These are phyloP conservation scores for Graphilbum fragrans DNA, from an alignment of 2,329 filamentous ascomycete species.

Conservation along the genomic window DNA sequence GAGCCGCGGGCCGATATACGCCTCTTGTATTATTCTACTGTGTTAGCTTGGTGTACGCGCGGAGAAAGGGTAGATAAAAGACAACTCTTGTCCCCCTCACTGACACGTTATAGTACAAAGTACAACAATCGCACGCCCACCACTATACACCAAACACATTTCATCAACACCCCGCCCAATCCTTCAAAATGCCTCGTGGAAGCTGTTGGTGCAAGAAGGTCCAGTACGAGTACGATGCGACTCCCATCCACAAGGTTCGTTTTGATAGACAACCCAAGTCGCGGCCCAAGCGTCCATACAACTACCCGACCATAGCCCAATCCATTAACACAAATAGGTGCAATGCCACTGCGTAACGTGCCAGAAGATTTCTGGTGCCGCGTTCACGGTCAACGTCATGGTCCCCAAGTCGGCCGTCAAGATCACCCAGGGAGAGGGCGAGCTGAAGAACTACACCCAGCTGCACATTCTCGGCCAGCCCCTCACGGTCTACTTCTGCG, in stretches of 20 bases:
- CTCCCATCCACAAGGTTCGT: background rate
- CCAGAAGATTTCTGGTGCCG: background rate
- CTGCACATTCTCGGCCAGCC: background rate
- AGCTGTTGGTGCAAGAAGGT: background rate
- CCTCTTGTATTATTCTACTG: no score
- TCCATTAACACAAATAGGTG: background rate
- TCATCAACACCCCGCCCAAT: background rate
- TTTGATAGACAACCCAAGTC: background rate
- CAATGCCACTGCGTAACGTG: conserved; percentile 1
- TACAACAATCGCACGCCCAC: background rate
- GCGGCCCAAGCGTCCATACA: background rate
- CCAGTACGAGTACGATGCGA: background rate
- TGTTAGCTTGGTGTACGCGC: no score
- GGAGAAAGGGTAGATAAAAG: background rate
- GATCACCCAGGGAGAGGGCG: background rate
- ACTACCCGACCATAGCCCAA: no score
- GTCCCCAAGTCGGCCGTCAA: background rate
- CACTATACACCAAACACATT: background rate
- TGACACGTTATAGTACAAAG: background rate
- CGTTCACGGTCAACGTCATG: conserved; percentile 1
- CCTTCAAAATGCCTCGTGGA: background rate
- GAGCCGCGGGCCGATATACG: no score
- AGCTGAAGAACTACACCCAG: background rate
- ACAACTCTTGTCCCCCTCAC: background rate
- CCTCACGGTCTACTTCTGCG: conserved; percentile 1